Percentiles rank a stretch among this genome's conserved stretches.
These are phyloP conservation scores for Candida pini DNA, from an alignment of 805 yeast species.

Conservation along the genomic window DNA sequence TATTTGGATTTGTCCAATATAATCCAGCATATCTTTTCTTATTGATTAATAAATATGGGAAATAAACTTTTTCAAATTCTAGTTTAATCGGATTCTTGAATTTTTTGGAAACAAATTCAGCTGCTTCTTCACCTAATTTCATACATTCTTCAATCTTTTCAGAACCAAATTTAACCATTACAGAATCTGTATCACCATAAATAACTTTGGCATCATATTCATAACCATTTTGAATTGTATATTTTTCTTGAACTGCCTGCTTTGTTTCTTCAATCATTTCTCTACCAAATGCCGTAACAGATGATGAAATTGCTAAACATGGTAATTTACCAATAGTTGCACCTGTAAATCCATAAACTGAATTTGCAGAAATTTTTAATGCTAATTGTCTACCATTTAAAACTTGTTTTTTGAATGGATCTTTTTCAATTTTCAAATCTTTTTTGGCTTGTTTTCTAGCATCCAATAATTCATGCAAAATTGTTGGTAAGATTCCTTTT, in stretches of 20 bases:
- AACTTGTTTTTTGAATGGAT: conserved; percentile 90
- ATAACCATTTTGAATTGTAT: conserved; percentile 76
- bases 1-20: conserved; percentile 91
- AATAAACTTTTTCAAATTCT: conserved; percentile 95
- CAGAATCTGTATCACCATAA: conserved; percentile 99
- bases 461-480: conserved; percentile 76
- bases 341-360: conserved; percentile 98
- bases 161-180: conserved; percentile 95
- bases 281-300: conserved; percentile 94
- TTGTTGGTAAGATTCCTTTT: conserved; percentile 87
- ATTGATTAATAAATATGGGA: conserved; percentile 88
- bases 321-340: conserved; percentile 98
- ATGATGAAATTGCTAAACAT: conserved; percentile 91
- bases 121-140: conserved; percentile 93
- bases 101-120: conserved; percentile 71
- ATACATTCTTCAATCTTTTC: conserved; percentile 76
- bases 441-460: conserved; percentile 93
- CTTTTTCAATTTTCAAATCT: conserved; percentile 87
- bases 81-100: conserved; percentile 85
- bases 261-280: conserved; percentile 94
- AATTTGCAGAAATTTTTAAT: conserved; percentile 91
- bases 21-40: conserved; percentile 97
- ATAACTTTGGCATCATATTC: conserved; percentile 84
- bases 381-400: conserved; percentile 97
- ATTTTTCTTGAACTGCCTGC: conserved; percentile 73